These are phyloP conservation scores for Colletotrichum melonis DNA, from an alignment of 2,329 filamentous ascomycete species.

Conservation along the genomic window DNA sequence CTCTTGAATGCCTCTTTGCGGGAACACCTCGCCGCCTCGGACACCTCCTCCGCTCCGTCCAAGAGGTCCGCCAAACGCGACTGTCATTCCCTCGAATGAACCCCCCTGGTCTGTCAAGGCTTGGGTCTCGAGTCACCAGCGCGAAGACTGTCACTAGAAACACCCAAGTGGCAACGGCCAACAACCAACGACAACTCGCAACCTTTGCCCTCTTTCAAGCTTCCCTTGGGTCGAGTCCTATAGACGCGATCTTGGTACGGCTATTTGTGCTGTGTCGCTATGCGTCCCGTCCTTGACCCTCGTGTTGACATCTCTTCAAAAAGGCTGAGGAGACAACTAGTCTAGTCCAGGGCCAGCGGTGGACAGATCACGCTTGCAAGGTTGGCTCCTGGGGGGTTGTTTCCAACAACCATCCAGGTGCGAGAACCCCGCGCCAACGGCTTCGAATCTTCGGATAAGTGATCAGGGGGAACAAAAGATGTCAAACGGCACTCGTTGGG, in stretches of 20 bases:
- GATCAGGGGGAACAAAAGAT: neutral
- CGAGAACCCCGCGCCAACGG: neutral
- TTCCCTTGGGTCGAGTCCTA: neutral
- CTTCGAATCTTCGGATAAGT: neutral
- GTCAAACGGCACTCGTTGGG: neutral
- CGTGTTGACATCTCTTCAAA: constrained; percentile 1
- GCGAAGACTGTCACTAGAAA: neutral
- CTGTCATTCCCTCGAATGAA: neutral
- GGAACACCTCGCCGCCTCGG: neutral
- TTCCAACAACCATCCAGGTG: neutral
- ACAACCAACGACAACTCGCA: neutral
- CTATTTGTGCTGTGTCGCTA: neutral
- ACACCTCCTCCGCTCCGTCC: neutral
- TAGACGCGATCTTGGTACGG: too few species aligned
- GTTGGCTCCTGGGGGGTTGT: neutral
- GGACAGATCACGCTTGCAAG: neutral
- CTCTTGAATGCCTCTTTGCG: neutral
- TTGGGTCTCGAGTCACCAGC: neutral
- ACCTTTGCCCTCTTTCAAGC: neutral
- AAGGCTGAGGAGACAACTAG: constrained; percentile 11
- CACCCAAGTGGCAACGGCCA: neutral
- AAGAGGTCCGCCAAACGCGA: neutral
- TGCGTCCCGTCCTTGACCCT: neutral
- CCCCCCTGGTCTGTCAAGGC: neutral
- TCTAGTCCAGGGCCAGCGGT: neutral